Percentiles rank a stretch among this genome's conserved stretches.
phyloP scores from a whole-genome alignment of 2,329 filamentous ascomycete species.

The Diaporthe caulivora region DNA sequence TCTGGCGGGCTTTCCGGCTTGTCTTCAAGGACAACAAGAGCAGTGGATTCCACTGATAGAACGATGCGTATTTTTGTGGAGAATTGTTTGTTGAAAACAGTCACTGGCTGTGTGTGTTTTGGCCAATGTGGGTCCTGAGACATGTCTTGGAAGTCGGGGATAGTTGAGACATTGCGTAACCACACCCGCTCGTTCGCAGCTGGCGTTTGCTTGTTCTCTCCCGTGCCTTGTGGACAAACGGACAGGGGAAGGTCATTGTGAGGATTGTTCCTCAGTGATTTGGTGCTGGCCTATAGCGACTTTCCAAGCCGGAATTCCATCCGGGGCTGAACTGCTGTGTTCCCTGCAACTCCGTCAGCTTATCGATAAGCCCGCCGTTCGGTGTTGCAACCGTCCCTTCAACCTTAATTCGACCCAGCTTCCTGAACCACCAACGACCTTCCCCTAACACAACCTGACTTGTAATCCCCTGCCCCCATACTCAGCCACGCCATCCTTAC shows the following conservation, averaged over 20 bases:
- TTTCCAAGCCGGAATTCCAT: background rate
- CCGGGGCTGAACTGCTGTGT: background rate
- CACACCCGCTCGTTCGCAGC: background rate
- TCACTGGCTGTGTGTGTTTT: background rate
- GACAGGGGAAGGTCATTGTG: slow-evolving; percentile 9
- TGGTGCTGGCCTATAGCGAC: background rate
- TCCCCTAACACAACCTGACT: background rate
- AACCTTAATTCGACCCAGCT: slow-evolving; percentile 23
- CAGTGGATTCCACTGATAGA: background rate
- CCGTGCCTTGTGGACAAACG: background rate
- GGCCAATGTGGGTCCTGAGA: background rate
- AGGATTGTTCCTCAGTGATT: background rate
- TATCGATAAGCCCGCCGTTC: slow-evolving; percentile 15
- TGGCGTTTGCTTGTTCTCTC: background rate
- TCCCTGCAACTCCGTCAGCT: background rate
- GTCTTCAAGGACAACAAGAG: background rate
- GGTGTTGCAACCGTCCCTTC: slow-evolving; percentile 7
- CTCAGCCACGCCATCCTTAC: background rate
- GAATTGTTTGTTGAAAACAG: background rate
- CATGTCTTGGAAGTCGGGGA: background rate
- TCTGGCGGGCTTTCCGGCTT: background rate
- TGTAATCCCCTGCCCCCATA: background rate
- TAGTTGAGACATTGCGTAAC: slow-evolving; percentile 8
- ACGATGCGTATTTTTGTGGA: background rate
- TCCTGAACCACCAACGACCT: background rate